Evolutionary conservation across 2,329 filamentous ascomycete genomes (phyloP), one percentile per base, ranked within the genome.

Genomic region (Aspergillus ruber): DNA sequence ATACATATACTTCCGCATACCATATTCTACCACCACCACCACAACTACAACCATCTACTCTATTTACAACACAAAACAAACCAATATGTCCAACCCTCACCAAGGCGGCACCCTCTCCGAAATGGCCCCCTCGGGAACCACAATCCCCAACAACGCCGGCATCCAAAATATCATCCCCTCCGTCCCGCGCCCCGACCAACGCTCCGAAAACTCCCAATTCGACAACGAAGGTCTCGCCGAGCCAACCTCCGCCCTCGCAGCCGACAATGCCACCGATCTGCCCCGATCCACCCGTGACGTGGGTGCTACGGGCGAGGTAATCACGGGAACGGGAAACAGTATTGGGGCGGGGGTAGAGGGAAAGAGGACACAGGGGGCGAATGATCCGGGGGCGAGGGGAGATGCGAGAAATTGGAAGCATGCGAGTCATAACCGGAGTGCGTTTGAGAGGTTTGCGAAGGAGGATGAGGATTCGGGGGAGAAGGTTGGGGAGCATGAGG

Each of bases 191-290:
- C 74, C 74, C 1, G 72, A 76, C 53, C 72, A 78, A 51, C 59
- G 61, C 10, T 55, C 58, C 39, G 62, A 70, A 36, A 57, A 67
- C 38, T 40, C 39, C 3, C 50, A 56, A 40, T 66, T 58, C 47
- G 60, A 70, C 41, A 60, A 69, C 36, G 63, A 68, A 20, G 63
- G 66, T 21, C 48, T 71, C 13, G 69, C 66, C 10, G 56, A 62
- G 40, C 56, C 65, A 4, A 62, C 62, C 33, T 50, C 65, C 1
- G 69, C 69, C n/a, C 62, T 65, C 15, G 74, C 73, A 0, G 74
- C 72, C 6, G 72, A 74, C 49, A 79, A 79, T 50, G 58, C 66
- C 6, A 72, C 66, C 27, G 73, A 77, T 42, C 70, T 78, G 48
- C 71, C 77, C 3, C 62, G 57, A 20, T 61, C 65, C 17, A 58